Evolutionary conservation across 306 rosid genomes (phyloP).

Genomic region (Chamaecrista fasciculata): DNA sequence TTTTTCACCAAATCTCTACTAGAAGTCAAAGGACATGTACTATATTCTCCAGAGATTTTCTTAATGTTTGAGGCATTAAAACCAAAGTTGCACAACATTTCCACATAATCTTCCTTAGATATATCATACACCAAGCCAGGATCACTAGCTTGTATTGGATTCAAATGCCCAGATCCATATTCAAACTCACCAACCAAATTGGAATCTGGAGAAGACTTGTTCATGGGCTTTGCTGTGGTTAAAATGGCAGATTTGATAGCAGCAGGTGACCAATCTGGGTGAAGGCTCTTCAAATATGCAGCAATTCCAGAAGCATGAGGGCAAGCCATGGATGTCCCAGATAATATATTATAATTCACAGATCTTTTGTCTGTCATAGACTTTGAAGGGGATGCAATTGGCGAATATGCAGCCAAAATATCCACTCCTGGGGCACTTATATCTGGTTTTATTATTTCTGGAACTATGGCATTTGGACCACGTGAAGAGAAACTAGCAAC

Average conservation of each 20-base stretch:
- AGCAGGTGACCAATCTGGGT: slow-evolving; percentile 33
- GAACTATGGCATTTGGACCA: slow-evolving; percentile 28
- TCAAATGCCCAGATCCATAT: slow-evolving; percentile 36
- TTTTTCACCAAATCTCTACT: slow-evolving; percentile 9
- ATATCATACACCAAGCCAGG: slow-evolving; percentile 42
- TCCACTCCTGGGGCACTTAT: slow-evolving; percentile 34
- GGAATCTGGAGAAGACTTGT: neutral
- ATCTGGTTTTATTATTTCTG: slow-evolving; percentile 41
- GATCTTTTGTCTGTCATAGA: slow-evolving; percentile 6
- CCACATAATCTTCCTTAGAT: slow-evolving; percentile 28
- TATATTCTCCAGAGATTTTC: neutral
- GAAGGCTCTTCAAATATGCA: slow-evolving; percentile 29
- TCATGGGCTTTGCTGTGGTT: slow-evolving; percentile 31
- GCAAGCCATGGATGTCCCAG: slow-evolving; percentile 40
- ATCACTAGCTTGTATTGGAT: slow-evolving; percentile 27
- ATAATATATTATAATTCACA: slow-evolving; percentile 12
- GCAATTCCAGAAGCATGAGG: slow-evolving; percentile 40
- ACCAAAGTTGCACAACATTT: slow-evolving; percentile 29
- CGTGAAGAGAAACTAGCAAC: slow-evolving; percentile 34
- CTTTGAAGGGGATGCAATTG: neutral
- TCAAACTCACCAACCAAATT: slow-evolving; percentile 25
- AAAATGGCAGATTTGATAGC: slow-evolving; percentile 21
- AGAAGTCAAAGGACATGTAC: neutral
- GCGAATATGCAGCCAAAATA: slow-evolving; percentile 42
- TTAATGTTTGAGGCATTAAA: neutral